Base-by-base conservation (phyloP, 805 yeast genomes). In the Danielia reshetovae region DNA sequence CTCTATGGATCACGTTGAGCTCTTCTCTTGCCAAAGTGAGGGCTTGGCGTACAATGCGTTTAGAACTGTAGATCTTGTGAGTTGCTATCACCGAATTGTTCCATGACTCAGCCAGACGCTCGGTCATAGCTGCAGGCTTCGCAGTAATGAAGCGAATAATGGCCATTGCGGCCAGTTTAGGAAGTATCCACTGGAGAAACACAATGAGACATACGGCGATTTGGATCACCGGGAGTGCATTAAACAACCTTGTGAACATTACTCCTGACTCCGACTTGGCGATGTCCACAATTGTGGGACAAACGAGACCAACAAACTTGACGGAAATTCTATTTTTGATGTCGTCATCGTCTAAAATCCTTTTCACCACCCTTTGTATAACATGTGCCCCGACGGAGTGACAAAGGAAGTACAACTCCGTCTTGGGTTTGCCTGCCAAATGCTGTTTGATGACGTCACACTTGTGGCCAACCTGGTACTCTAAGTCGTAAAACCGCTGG, bases 331-430 rank as follows among this genome's bases (percentile, higher is more conserved):
- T 41, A 2, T 45, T 46, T 2, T 51, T 35, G 19, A 64, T 31
- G 10, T 43, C 53, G 1, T 39, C 27, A 29, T 60, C 65, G 17
- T 45, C 42, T 7, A 45, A 26, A 23, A 65, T 39, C 19, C 45
- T 36, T 16, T 57, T 48, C 1, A 74, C 62, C 2, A 77, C 63
- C 29, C 82, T 54, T 52, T 83, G 88, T 3, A 66, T 54, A 28
- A 84, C 61, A 64, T 74, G 84, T 5, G 79, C 68, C 2, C 94
- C 94, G 10, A 83, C 74, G 0, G 90, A 82, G 52, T 84, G 94
- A 14, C 86, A 81, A 45, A 80, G 54, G 15, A 81, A 59, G 32
- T 62, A 58, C 6, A 81, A 52, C 9, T 68, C 62, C 16, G 36
- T 30, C 22, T 9, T 19, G 9, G 7, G 9, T 19, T 27, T 39